A percentile compares a stretch with the other conserved stretches of the same genome.
Conservation (phyloP, 208 protist genomes). For the Trypanosoma vivax region DNA sequence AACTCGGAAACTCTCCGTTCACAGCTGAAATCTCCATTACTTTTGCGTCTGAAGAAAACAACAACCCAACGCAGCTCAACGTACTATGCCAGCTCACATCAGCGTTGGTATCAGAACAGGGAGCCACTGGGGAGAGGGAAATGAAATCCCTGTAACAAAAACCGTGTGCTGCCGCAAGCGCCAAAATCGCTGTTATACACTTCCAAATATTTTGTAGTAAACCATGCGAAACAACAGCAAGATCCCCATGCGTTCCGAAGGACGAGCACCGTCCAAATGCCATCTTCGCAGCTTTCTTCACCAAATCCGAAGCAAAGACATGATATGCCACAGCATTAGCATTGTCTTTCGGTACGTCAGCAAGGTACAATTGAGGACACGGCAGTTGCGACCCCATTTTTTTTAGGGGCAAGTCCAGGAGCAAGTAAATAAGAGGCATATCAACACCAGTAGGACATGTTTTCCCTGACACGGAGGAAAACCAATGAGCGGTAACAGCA, state of each 20-base stretch:
- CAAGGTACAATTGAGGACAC: too few relatives aligned
- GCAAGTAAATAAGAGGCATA: slow-evolving; percentile 14
- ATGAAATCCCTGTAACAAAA: slow-evolving; percentile 7
- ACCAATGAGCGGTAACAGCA: slow-evolving; percentile 1
- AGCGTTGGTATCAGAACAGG: not conserved
- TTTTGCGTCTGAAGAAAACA: slow-evolving; percentile 14
- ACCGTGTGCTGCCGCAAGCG: not conserved
- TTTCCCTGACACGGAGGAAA: not conserved
- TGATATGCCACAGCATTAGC: not conserved
- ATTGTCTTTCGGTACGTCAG: too few relatives aligned
- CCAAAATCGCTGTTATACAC: not conserved
- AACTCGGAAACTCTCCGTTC: not conserved
- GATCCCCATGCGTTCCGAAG: not conserved
- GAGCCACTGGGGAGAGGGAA: slow-evolving; percentile 1
- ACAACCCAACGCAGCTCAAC: slow-evolving; percentile 5
- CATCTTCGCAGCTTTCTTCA: not conserved
- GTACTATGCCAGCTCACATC: not conserved
- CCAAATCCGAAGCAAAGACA: not conserved
- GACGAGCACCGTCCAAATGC: too few relatives aligned
- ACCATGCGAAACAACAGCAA: not conserved
- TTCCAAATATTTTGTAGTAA: slow-evolving; percentile 12
- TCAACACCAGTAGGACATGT: not conserved
- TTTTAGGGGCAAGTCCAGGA: not conserved
- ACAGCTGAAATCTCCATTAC: not conserved
- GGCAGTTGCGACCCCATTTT: too few relatives aligned